These are phyloP conservation scores for Metschnikowia anglica DNA, from an alignment of 805 yeast genomes.

Conservation along the genomic window DNA sequence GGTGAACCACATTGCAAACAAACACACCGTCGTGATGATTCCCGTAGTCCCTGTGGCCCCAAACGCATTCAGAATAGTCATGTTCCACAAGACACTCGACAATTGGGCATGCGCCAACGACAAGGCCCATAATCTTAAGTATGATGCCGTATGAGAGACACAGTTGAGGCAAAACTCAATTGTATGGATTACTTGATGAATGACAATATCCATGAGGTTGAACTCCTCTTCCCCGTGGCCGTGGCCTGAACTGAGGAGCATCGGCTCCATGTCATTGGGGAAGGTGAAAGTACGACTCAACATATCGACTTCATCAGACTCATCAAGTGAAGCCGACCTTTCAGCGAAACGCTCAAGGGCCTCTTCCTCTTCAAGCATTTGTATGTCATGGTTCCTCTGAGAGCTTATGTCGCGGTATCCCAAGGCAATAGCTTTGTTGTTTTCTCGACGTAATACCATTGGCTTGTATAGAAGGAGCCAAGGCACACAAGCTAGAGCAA, in stretches of 20 bases:
- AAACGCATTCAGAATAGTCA: constrained; percentile 87
- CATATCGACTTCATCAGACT: constrained; percentile 18
- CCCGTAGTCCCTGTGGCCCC: constrained; percentile 62
- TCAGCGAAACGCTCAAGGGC: constrained; percentile 17
- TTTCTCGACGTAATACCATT: constrained; percentile 55
- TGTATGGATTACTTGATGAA: constrained; percentile 96
- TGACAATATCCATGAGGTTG: constrained; percentile 89
- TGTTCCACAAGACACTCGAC: constrained; percentile 91
- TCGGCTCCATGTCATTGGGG: constrained; percentile 40
- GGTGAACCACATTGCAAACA: constrained; percentile 94
- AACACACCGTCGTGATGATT: constrained; percentile 67
- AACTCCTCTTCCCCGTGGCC: constrained; percentile 43
- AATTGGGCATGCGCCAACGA: constrained; percentile 96
- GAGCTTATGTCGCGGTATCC: constrained; percentile 41
- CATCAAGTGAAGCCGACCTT: constrained; percentile 1
- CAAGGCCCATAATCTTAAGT: constrained; percentile 93
- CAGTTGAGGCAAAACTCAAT: constrained; percentile 96
- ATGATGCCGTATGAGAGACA: constrained; percentile 98
- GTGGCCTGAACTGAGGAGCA: constrained; percentile 28
- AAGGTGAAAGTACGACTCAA: constrained; percentile 24
- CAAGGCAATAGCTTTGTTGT: constrained; percentile 29
- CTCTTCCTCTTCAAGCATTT: constrained; percentile 43
- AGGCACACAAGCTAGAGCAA: constrained; percentile 90
- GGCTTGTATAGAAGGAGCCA: constrained; percentile 88
- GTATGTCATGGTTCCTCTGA: constrained; percentile 29